These are phyloP conservation scores for Boletus sp. DNA, from an alignment of 1,284 basidiomycete genomes.

Conservation along the genomic window DNA sequence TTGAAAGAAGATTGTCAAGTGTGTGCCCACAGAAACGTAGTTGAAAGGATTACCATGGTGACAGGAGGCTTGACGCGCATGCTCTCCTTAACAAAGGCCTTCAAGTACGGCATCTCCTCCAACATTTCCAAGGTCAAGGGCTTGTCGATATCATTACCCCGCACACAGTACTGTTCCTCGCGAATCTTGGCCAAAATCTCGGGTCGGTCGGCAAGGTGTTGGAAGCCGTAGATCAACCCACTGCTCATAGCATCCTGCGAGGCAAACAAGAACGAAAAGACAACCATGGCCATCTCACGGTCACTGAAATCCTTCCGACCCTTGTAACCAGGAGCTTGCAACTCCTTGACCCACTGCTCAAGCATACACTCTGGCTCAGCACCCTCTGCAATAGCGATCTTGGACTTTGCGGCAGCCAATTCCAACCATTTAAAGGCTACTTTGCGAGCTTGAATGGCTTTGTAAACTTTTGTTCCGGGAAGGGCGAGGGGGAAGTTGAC, in stretches of 20 bases:
- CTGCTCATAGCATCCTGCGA: conserved; percentile 98
- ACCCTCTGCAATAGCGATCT: conserved; percentile 80
- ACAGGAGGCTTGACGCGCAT: conserved; percentile 89
- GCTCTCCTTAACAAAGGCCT: conserved; percentile 90
- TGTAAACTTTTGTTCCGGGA: conserved; percentile 95
- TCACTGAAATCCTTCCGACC: conserved; percentile 87
- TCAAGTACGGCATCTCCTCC: conserved; percentile 91
- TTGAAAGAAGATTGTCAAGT: conserved; percentile 29
- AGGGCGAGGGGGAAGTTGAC: conserved; percentile 98
- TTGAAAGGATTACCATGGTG: conserved; percentile 67
- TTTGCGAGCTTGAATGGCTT: conserved; percentile 92
- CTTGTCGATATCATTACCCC: conserved; percentile 74
- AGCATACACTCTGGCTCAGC: conserved; percentile 86
- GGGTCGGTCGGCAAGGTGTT: conserved; percentile 92
- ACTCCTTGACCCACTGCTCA: conserved; percentile 86
- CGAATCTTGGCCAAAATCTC: conserved; percentile 86
- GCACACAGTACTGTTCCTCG: conserved; percentile 85
- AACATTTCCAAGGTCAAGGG: conserved; percentile 88
- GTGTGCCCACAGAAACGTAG: neutral
- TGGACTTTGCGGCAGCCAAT: conserved; percentile 76
- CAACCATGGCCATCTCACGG: conserved; percentile 93
- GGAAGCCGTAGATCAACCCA: conserved; percentile 91
- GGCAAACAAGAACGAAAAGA: conserved; percentile 96
- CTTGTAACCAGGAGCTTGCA: conserved; percentile 70
- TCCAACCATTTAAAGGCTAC: conserved; percentile 82